Base-by-base conservation (phyloP, 2,329 filamentous ascomycete genomes). In the Trichoderma brevicompactum region DNA sequence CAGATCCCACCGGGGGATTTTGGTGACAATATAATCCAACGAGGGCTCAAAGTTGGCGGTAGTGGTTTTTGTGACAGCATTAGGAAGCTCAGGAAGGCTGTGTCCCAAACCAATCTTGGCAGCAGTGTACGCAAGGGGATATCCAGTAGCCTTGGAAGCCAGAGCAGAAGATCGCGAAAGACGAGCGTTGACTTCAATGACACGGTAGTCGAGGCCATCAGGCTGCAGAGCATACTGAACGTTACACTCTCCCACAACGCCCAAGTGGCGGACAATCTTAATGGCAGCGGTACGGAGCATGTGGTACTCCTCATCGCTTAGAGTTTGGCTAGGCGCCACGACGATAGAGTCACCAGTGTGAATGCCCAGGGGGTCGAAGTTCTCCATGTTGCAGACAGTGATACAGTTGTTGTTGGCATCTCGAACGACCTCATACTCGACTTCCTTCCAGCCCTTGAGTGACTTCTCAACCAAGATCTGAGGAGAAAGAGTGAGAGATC, bases 341-440 rank as follows among this genome's bases (percentile, higher is more conserved):
- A 99, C 95, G 73, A 99, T 99, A 73, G 94, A 97, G 83, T 99
- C 95, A 81, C 95, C 95, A 53, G 95, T 99, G 80, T 99, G 95
- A 64, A 97, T 96, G 74, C 95, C 95, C 43, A 99, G 87, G 70
- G 95, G 95, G 75, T 98, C 95, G 74, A 98, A 98, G 85, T 98
- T 98, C 71, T 79, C 78, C 78, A 79, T 79, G 74, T 79, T 98
- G 85, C 94, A 98, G 72, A 98, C 94, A 3, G 94, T 98, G 74
- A 98, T 98, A 78, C 95, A 98, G 86, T 99, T 99, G 85, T 98
- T 96, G 78, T 92, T 89, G 62, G 92, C 94, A 79, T 99, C 95
- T 73, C 95, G 92, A 68, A 98, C 95, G 65, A 98, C 95, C 80
- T 98, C 95, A 75, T 98, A 99, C 79, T 99, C 95, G 58, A 97